phyloP scores from a whole-genome alignment of 257 asterid genomes.

The Henckelia pumila region DNA sequence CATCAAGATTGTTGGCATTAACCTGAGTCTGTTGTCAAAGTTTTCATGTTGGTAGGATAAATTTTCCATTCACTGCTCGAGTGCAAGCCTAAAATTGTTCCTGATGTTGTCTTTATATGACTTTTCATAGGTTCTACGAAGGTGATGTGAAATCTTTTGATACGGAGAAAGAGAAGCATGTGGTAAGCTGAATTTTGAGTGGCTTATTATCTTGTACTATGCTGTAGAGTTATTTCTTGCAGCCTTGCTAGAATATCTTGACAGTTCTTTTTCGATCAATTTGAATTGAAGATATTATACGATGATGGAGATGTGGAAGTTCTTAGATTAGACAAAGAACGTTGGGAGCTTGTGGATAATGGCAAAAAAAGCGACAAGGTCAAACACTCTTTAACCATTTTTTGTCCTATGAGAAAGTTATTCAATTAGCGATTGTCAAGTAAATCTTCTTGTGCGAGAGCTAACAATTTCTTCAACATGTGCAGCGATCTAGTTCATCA shows the following conservation, averaged over 20 bases:
- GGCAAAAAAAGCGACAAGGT: conserved; percentile 46
- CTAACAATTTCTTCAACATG: conserved; percentile 33
- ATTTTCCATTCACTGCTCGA: not conserved
- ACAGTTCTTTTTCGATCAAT: conserved; percentile 15
- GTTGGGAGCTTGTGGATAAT: conserved; percentile 43
- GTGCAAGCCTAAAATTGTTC: not conserved
- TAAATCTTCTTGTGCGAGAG: conserved; percentile 17
- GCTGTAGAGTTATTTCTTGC: conserved; percentile 8
- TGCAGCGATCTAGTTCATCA: conserved; percentile 62
- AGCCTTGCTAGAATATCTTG: not conserved
- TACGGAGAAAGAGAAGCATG: conserved; percentile 75
- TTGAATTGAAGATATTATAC: conserved; percentile 42
- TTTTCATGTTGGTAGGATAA: not conserved
- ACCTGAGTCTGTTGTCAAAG: not conserved
- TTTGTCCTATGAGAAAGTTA: conserved; percentile 12
- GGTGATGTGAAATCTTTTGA: conserved; percentile 88
- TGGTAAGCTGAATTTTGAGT: conserved; percentile 55
- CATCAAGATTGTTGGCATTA: not conserved
- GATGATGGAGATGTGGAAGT: conserved; percentile 59
- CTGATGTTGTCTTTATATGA: conserved; percentile 22
- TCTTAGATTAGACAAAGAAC: conserved; percentile 50
- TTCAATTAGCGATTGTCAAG: conserved; percentile 11
- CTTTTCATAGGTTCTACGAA: conserved; percentile 72
- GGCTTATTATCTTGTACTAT: conserved; percentile 17
- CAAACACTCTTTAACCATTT: conserved; percentile 3